Percentiles rank a stretch among this genome's conserved stretches.
These are phyloP conservation scores for Gracilaria vermiculophylla DNA, from an alignment of 23 red algal species.

Conservation along the genomic window DNA sequence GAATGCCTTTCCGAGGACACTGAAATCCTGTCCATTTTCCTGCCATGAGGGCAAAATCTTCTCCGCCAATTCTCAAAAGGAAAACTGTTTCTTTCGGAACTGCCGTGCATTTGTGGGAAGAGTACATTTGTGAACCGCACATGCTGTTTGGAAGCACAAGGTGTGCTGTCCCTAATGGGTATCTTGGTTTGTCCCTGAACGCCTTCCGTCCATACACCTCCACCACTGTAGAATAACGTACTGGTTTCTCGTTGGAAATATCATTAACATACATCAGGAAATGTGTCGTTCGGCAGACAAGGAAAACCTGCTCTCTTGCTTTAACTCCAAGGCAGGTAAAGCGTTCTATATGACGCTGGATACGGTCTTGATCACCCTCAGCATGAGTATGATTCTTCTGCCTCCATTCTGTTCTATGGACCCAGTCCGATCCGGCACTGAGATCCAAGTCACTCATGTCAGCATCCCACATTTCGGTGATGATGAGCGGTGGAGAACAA, in stretches of 20 bases:
- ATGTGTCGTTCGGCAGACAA: neutral
- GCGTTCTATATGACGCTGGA: neutral
- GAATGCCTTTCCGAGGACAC: neutral
- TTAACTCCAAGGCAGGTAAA: neutral
- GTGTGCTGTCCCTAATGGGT: neutral
- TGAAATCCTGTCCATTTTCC: neutral
- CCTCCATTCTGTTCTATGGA: neutral
- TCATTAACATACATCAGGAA: neutral
- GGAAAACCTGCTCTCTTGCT: neutral
- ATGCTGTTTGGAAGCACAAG: neutral
- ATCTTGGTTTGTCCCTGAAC: neutral
- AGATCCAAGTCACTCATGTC: conserved; percentile 2
- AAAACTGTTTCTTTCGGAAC: neutral
- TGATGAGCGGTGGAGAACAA: neutral
- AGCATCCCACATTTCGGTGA: neutral
- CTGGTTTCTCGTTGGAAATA: neutral
- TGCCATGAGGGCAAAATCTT: neutral
- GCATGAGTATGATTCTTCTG: neutral
- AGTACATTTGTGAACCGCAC: neutral
- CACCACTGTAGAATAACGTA: neutral
- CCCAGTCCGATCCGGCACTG: neutral
- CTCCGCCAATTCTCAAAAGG: neutral
- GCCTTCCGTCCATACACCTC: neutral
- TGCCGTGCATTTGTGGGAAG: neutral
- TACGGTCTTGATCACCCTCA: neutral